Percentiles rank a stretch among this genome's conserved stretches.
phyloP scores from a whole-genome alignment of 2,329 filamentous ascomycete genomes.

The Trichophyton rubrum region DNA sequence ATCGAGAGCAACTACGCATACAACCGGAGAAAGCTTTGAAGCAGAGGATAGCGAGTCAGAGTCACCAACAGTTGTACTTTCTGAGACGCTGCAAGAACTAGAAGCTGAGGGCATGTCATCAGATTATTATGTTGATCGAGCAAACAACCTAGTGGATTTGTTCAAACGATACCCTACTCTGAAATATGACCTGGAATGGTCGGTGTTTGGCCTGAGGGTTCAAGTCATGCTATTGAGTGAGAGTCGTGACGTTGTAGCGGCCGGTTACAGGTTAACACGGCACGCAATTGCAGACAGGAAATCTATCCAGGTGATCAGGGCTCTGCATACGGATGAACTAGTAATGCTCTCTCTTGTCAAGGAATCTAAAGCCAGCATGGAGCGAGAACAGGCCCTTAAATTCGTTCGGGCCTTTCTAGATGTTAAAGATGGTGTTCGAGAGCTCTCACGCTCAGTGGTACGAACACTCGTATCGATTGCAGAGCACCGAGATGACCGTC shows the following conservation, averaged over 20 bases:
- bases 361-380: conserved; percentile 91
- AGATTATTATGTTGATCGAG: conserved; percentile 89
- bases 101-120: conserved; percentile 78
- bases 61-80: conserved; percentile 80
- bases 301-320: conserved; percentile 77
- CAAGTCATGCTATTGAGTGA: conserved; percentile 94
- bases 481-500: conserved; percentile 69
- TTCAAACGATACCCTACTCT: conserved; percentile 86
- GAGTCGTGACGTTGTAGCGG: conserved; percentile 87
- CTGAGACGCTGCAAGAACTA: conserved; percentile 79
- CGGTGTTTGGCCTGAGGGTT: conserved; percentile 82
- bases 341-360: conserved; percentile 89
- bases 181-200: conserved; percentile 95
- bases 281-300: conserved; percentile 88
- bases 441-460: conserved; percentile 76
- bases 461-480: conserved; percentile 84
- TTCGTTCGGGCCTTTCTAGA: conserved; percentile 92
- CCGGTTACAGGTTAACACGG: conserved; percentile 82
- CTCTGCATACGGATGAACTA: conserved; percentile 79
- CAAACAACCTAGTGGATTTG: conserved; percentile 88
- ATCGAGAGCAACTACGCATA: conserved; percentile 24
- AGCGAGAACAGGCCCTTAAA: conserved; percentile 92
- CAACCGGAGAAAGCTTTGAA: conserved; percentile 33
- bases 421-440: conserved; percentile 79
- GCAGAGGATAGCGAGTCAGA: conserved; percentile 57